These are phyloP conservation scores for Magnolia changhungtana DNA, from an alignment of 164 flowering plant genomes.

Conservation along the genomic window DNA sequence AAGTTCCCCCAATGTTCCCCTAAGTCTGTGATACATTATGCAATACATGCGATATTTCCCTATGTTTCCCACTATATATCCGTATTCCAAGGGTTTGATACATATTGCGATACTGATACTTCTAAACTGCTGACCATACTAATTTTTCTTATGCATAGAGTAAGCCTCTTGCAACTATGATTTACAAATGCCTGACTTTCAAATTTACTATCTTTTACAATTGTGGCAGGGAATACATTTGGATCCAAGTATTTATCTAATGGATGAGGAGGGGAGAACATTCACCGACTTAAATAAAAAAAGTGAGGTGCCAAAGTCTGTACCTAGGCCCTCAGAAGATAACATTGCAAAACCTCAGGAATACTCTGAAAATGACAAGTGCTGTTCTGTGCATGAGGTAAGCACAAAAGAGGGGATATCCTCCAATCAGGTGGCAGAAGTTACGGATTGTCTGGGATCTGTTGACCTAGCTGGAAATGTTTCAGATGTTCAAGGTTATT, in stretches of 20 bases:
- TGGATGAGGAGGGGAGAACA: slow-evolving; percentile 79
- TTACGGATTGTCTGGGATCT: slow-evolving; percentile 33
- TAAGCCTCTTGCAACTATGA: background rate
- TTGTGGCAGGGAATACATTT: slow-evolving; percentile 83
- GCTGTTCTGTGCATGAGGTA: slow-evolving; percentile 4
- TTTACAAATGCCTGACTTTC: background rate
- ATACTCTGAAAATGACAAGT: slow-evolving; percentile 16
- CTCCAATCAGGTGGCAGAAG: slow-evolving; percentile 36
- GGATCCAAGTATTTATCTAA: slow-evolving; percentile 94
- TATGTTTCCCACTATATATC: background rate
- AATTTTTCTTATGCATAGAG: background rate
- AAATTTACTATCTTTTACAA: slow-evolving; percentile 1
- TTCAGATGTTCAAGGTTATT: slow-evolving; percentile 49
- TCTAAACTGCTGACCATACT: background rate
- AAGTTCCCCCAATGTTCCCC: background rate
- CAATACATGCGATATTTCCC: background rate
- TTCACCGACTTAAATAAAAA: slow-evolving; percentile 23
- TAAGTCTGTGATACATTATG: background rate
- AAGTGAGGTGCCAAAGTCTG: slow-evolving; percentile 30
- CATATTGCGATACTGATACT: background rate
- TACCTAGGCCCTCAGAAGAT: slow-evolving; percentile 23
- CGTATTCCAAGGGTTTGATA: background rate
- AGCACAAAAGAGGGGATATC: slow-evolving; percentile 23
- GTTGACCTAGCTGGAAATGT: slow-evolving; percentile 27
- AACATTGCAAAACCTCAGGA: slow-evolving; percentile 7